Base-by-base conservation (phyloP, 139 green algal genomes). In the Haematococcus lacustris region DNA sequence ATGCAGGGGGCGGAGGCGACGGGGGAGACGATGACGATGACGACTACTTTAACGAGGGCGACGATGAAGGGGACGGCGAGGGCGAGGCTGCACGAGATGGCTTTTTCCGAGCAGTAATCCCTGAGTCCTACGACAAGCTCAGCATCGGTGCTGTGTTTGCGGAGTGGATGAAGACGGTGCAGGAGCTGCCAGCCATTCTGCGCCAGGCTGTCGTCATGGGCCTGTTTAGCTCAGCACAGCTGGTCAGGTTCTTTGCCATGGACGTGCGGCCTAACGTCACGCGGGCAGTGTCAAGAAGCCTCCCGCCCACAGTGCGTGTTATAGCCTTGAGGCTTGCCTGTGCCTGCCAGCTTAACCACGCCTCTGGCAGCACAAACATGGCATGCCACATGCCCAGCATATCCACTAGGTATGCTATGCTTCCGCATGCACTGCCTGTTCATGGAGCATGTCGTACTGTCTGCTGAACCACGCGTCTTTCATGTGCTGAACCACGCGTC, bases 181-280 rank as follows among this genome's bases (percentile, higher is more conserved):
- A 75, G 3, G 86, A 93, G 71, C 80, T 99, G 71, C 95, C 95
- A 3, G 60, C 83, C 51, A 95, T 96, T 64, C 78, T 99, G 25
- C 81, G 92, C 7, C 91, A 92, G 47, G 88, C 92, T 2, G 89
- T 97, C 25, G 80, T 95, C 73, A 95, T 99, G 92, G 94, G 92
- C 26, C 78, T 99, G 50, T 93, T 98, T 76, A 94, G 85, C 76
- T 93, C 85, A 1, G 89, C 91, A 0, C 91, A 97, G 79, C 80
- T 98, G 1, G 86, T 94, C 28, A 87, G 95, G 57, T 98, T 98
- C 76, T 83, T 97, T 61, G 85, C 86, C 53, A 93, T 97, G 84
- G 91, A 98, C 65, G 87, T 94, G 34, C 85, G 94, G 5, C 95
- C 95, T 13, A 93, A 83, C 71, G 60, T 97, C 2, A 89, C 90